Evolutionary conservation across 2,329 filamentous ascomycete genomes (phyloP).

Genomic region (Penicillium sp.): DNA sequence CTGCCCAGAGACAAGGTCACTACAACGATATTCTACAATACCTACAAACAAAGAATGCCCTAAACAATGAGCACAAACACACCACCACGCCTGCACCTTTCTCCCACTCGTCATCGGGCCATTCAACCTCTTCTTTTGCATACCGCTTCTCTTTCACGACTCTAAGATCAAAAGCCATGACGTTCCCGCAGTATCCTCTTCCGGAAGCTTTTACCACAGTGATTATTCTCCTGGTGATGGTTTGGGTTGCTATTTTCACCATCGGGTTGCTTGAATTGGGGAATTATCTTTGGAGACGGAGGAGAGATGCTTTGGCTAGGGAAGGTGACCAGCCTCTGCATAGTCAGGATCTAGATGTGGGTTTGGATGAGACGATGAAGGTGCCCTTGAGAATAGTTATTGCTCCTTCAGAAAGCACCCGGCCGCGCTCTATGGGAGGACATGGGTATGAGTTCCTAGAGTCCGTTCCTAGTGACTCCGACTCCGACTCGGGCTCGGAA

Average conservation of each 20-base stretch:
- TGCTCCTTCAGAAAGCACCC: not conserved
- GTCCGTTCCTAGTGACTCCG: not conserved
- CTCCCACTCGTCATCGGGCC: not conserved
- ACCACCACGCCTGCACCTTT: not conserved
- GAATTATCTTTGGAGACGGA: conserved; percentile 19
- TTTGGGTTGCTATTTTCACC: conserved; percentile 25
- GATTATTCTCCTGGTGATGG: conserved; percentile 20
- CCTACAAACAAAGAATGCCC: not conserved
- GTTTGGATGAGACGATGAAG: conserved; percentile 5
- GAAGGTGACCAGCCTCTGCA: not conserved
- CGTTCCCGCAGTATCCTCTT: conserved; percentile 6
- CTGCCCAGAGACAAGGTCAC: not conserved
- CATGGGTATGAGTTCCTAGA: not conserved
- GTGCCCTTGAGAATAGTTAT: conserved; percentile 3
- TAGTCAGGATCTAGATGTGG: not conserved
- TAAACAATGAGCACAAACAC: not conserved
- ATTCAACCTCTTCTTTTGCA: conserved; percentile 13
- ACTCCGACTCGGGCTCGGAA: conserved; percentile 9
- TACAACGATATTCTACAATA: conserved; percentile 8
- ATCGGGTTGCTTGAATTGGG: conserved; percentile 24
- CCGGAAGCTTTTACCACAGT: conserved; percentile 17
- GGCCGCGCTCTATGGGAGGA: not conserved
- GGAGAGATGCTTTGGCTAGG: not conserved
- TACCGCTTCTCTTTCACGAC: conserved; percentile 16
- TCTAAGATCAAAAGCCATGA: conserved; percentile 5